Evolutionary conservation across 495 filamentous ascomycete species (phyloP).

Genomic region (Penicillium argentinense): DNA sequence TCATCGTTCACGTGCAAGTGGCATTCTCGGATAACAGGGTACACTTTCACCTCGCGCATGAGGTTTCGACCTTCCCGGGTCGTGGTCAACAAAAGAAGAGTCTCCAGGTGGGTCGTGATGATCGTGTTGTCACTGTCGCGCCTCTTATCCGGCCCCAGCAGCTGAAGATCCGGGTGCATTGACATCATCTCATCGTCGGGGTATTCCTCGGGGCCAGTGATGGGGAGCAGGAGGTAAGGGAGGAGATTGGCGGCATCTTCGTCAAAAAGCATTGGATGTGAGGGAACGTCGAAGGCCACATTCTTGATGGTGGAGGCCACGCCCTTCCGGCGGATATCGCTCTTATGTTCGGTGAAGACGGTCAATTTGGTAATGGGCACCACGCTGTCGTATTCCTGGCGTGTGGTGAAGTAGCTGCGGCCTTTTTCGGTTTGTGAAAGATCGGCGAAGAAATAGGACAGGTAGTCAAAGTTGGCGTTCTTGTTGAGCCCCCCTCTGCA

Average conservation of each 20-base stretch:
- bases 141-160: constrained; percentile 83
- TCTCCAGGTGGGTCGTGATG: constrained; percentile 84
- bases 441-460: constrained; percentile 92
- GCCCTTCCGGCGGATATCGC: constrained; percentile 75
- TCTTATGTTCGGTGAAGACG: constrained; percentile 88
- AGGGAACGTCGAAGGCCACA: constrained; percentile 67
- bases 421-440: constrained; percentile 75
- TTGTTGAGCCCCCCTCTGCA: constrained; percentile 79
- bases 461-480: constrained; percentile 84
- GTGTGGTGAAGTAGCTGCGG: constrained; percentile 71
- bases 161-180: constrained; percentile 85
- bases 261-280: constrained; percentile 69
- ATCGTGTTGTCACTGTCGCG: constrained; percentile 74
- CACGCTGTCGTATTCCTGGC: constrained; percentile 73
- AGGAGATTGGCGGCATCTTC: constrained; percentile 76
- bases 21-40: constrained; percentile 83
- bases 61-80: constrained; percentile 70
- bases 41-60: constrained; percentile 75
- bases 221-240: constrained; percentile 78
- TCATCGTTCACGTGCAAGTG: constrained; percentile 81
- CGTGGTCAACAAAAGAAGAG: constrained; percentile 76
- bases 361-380: constrained; percentile 83
- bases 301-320: constrained; percentile 94
- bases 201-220: constrained; percentile 59
- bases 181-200: constrained; percentile 66